Base-by-base conservation (phyloP, 1,284 basidiomycete species). In the Cryptococcus maquisensis region DNA sequence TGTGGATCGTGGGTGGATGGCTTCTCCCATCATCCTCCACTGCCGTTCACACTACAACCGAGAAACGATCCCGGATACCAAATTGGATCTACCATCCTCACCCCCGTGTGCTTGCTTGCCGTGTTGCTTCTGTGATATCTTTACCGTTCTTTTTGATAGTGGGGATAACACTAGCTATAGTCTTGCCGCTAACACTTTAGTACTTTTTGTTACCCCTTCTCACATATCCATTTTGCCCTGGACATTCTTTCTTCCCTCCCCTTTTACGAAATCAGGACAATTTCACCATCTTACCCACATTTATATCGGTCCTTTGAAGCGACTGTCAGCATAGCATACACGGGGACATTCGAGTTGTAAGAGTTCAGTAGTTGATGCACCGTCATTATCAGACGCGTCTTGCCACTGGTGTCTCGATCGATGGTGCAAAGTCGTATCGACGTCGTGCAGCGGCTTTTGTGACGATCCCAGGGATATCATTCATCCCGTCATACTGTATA, bases 1-100 rank as follows among this genome's bases (percentile, higher is more conserved):
- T 59, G 16, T 59, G 57, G 57, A 43, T 59, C 36, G 24, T 59
- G 38, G 57, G 50, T 23, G 57, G 57, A n/a, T 59, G 57, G 57
- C 28, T 48, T 10, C 18, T 51, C 8, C 20, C 26, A 1, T 38
- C 20, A 32, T 42, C 55, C 4, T 52, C 50, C 43, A 44, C 43
- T 23, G 24, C 15, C 15, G 15, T 24, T 8, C 3, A 24, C 15
- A 44, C 16, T 23, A 44, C 24, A 3, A 18, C 43, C 24, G 15
- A 23, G 24, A 44, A 21, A 10, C 21, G 18, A 10, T 13, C 18
- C 16, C 24, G 24, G 18, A 23, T 44, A 16, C 43, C 39, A 21
- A 21, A 16, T 10, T 44, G 43, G 21, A 10, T 44, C 16, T 44
- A 24, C 23, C 43, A 44, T 20, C 23, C 43, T 9, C 15, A 44